Evolutionary conservation across 2,329 filamentous ascomycete genomes (phyloP), one percentile per base, ranked within the genome.

Genomic region (Botrytis fragariae): DNA sequence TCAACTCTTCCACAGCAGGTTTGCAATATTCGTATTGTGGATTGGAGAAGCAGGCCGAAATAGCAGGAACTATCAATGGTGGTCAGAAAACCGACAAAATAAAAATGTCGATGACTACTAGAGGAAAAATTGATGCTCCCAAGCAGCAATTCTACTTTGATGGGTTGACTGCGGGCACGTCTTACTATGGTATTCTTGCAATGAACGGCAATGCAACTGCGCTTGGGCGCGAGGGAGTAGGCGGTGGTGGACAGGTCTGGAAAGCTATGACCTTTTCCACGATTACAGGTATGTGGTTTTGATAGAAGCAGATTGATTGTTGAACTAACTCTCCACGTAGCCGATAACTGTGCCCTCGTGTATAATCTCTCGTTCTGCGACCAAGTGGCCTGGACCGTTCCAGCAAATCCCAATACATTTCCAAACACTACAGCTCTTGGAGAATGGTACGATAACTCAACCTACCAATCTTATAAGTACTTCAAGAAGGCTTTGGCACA

Each of bases 101-200:
- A 44, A 84, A 83, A 22, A 89, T 88, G 62, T 86, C 88, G 57
- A 92, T 97, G 86, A 95, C 91, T 3, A 90, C 86, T 42, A 87
- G 90, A 45, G 93, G 89, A 5, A 83, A 86, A 1, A 89, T 89
- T 5, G 88, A 88, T 69, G 85, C 90, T 74, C 93, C 93, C 1
- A 95, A 94, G 81, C 91, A 97, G 81, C 94, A 97, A 79, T 97
- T 99, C 81, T 94, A 95, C 78, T 86, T 98, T 65, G 89, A 87
- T 54, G 89, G 90, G 0, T 87, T 99, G 59, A 93, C 94, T 74
- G 84, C 87, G 6, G 93, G 89, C 77, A 90, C 91, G 7, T 85
- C 83, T 0, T 98, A 98, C 79, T 85, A 86, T 54, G 94, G 90
- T 0, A 91, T 94, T 71, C 84, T 98, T 22, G 92, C 93, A 84